phyloP scores from a whole-genome alignment of 352 stramenopile species.

The Phytopythium mirpurense region DNA sequence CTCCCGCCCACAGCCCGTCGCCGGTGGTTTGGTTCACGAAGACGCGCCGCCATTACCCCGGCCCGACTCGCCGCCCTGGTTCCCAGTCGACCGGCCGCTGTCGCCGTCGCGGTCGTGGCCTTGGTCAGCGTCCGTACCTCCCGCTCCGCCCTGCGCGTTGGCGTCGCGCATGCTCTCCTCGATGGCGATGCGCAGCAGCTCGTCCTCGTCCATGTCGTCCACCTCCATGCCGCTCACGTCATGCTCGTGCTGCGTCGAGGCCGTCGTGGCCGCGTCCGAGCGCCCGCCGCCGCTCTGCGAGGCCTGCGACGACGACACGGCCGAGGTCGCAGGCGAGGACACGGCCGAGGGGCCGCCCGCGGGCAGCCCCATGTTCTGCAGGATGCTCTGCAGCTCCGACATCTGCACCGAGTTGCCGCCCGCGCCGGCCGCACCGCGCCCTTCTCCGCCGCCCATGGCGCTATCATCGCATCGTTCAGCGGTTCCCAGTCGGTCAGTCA shows the following conservation, averaged over 20 bases:
- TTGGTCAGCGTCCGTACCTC: slow-evolving; percentile 53
- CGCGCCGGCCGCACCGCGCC: slow-evolving; percentile 27
- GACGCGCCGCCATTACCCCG: slow-evolving; percentile 41
- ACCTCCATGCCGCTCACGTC: slow-evolving; percentile 78
- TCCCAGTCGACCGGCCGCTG: slow-evolving; percentile 6
- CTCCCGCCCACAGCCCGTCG: not conserved
- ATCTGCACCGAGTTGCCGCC: slow-evolving; percentile 66
- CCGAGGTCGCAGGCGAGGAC: slow-evolving; percentile 68
- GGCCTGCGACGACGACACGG: slow-evolving; percentile 68
- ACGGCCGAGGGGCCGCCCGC: slow-evolving; percentile 52
- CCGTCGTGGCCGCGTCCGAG: slow-evolving; percentile 62
- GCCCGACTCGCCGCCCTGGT: slow-evolving; percentile 15
- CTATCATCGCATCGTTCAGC: slow-evolving; percentile 13
- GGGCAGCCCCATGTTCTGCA: slow-evolving; percentile 86
- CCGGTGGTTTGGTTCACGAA: slow-evolving; percentile 22
- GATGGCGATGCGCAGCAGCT: slow-evolving; percentile 79
- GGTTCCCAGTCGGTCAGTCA: not conserved
- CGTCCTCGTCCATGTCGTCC: slow-evolving; percentile 85
- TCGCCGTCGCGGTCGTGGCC: slow-evolving; percentile 16
- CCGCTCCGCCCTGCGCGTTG: slow-evolving; percentile 26
- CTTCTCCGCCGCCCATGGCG: slow-evolving; percentile 70
- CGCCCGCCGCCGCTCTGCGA: slow-evolving; percentile 64
- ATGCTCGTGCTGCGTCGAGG: slow-evolving; percentile 69
- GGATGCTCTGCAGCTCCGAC: slow-evolving; percentile 82
- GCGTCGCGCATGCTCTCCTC: slow-evolving; percentile 86